Conservation (phyloP, 2,329 filamentous ascomycete species). For the Sarocladiaceae sp. region DNA sequence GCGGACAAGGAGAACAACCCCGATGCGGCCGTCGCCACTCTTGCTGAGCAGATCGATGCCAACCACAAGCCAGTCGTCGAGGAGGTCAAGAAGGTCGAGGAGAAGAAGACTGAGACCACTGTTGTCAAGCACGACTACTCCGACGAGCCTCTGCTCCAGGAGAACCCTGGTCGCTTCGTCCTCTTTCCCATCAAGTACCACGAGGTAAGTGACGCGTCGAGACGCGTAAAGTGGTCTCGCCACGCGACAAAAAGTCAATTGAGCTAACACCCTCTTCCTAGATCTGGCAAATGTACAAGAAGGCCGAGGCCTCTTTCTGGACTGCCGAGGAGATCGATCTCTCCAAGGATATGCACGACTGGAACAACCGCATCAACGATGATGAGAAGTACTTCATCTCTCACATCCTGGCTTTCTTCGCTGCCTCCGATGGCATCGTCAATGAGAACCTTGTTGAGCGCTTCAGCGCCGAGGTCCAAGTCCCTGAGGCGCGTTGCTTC, state of each 20-base stretch:
- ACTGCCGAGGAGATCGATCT: constrained; percentile 99
- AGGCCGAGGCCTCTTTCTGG: constrained; percentile 99
- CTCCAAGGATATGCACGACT: constrained; percentile 98
- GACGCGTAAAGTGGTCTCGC: constrained; percentile 64
- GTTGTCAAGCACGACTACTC: constrained; percentile 58
- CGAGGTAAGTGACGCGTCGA: constrained; percentile 69
- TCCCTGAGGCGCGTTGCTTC: constrained; percentile 98
- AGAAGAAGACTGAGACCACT: constrained; percentile 31
- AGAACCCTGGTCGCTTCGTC: constrained; percentile 95
- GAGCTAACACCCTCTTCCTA: constrained; percentile 42
- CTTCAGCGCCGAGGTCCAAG: constrained; percentile 94
- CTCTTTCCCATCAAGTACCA: constrained; percentile 99
- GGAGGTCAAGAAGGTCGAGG: constrained; percentile 37
- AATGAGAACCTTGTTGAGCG: constrained; percentile 99
- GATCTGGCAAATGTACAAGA: constrained; percentile 99
- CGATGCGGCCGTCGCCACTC: constrained; percentile 43
- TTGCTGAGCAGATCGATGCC: constrained; percentile 53
- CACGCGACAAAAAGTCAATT: constrained; percentile 16
- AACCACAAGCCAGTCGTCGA: constrained; percentile 52
- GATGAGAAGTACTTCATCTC: constrained; percentile 99
- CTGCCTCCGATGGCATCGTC: constrained; percentile 97
- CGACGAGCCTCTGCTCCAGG: constrained; percentile 86
- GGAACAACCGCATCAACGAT: constrained; percentile 95
- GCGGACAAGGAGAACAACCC: constrained; percentile 79
- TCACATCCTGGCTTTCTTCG: constrained; percentile 98